These are phyloP conservation scores for Salix caprea DNA, from an alignment of 345 rosid species.

Conservation along the genomic window DNA sequence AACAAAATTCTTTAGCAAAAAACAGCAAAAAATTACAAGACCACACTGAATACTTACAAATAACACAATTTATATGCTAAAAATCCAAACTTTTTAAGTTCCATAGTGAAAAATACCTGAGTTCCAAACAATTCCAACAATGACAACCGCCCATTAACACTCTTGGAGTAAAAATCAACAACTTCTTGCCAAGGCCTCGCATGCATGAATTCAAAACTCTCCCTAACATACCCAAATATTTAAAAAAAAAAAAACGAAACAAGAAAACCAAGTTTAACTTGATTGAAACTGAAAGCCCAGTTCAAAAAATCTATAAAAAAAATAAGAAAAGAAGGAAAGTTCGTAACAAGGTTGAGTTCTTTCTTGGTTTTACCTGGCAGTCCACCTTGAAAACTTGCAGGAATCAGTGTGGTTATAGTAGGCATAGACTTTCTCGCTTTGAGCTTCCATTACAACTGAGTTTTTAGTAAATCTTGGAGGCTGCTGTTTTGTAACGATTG, in stretches of 20 bases:
- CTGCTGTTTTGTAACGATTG: not conserved
- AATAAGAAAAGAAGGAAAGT: not conserved
- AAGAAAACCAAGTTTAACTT: not conserved
- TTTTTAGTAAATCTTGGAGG: not conserved
- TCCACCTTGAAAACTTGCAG: slow-evolving; percentile 69
- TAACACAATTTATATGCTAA: not conserved
- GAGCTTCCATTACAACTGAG: not conserved
- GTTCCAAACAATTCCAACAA: slow-evolving; percentile 43
- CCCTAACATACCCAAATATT: slow-evolving; percentile 31
- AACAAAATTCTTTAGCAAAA: slow-evolving; percentile 11
- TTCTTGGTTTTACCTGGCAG: slow-evolving; percentile 43
- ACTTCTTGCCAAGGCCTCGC: slow-evolving; percentile 76
- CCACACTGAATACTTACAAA: not conserved
- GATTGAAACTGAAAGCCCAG: not conserved
- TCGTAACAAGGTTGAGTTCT: not conserved
- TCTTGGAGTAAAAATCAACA: slow-evolving; percentile 49
- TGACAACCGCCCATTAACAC: slow-evolving; percentile 44
- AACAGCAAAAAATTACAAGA: not conserved
- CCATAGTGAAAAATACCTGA: slow-evolving; percentile 26
- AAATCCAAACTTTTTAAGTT: not conserved
- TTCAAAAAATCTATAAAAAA: not conserved
- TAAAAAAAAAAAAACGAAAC: not conserved
- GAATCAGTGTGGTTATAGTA: slow-evolving; percentile 78
- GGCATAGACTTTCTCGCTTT: slow-evolving; percentile 32
- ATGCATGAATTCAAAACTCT: slow-evolving; percentile 65